Evolutionary conservation across 1,284 basidiomycete species (phyloP).

Genomic region (Phaffia rhodozyma): DNA sequence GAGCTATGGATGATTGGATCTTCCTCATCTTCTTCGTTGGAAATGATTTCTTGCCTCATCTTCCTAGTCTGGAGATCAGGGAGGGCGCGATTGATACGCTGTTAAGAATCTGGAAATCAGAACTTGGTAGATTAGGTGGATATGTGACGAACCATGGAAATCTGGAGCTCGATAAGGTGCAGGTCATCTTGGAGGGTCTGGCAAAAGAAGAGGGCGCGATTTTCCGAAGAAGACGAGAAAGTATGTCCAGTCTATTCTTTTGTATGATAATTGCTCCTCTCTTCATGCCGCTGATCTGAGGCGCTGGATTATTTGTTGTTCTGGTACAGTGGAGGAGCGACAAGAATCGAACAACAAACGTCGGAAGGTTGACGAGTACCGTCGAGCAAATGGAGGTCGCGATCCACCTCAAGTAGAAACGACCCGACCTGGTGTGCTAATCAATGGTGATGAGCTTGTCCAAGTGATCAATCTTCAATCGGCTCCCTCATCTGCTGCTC

Average conservation of each 20-base stretch:
- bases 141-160: slow-evolving; percentile 91
- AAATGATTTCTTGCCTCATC: slow-evolving; percentile 97
- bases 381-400: slow-evolving; percentile 36
- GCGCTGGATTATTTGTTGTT: slow-evolving; percentile 14
- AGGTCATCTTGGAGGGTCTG: slow-evolving; percentile 90
- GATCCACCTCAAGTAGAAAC: slow-evolving; percentile 14
- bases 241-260: slow-evolving; percentile 41
- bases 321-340: slow-evolving; percentile 67
- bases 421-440: slow-evolving; percentile 29
- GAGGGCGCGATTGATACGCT: slow-evolving; percentile 98
- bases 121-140: slow-evolving; percentile 87
- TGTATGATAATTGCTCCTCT: neutral
- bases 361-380: slow-evolving; percentile 62
- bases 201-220: slow-evolving; percentile 90
- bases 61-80: slow-evolving; percentile 94
- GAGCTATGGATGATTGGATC: slow-evolving; percentile 99
- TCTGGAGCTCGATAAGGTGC: slow-evolving; percentile 71
- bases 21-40: slow-evolving; percentile 99
- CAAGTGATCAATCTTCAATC: slow-evolving; percentile 28
- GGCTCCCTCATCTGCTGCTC: slow-evolving; percentile 23
- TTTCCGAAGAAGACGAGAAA: slow-evolving; percentile 80
- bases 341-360: slow-evolving; percentile 82
- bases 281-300: neutral
- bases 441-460: slow-evolving; percentile 35
- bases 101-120: slow-evolving; percentile 87